phyloP scores from a whole-genome alignment of 2,329 filamentous ascomycete species.

The Epicoccum sorghinum region DNA sequence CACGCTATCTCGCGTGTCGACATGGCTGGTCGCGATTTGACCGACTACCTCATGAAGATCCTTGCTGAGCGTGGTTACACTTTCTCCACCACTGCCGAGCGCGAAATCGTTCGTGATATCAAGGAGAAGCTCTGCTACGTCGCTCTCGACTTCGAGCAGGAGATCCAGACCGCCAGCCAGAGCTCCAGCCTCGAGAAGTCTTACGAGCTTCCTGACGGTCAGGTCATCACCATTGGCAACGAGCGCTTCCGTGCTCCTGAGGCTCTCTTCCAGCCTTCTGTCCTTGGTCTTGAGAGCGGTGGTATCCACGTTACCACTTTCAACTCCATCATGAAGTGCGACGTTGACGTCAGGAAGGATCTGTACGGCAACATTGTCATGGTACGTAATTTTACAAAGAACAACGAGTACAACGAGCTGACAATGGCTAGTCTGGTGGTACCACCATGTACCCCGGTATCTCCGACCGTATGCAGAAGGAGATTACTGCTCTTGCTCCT shows the following conservation, averaged over 20 bases:
- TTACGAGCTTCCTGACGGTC: slow-evolving; percentile 98
- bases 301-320: slow-evolving; percentile 99
- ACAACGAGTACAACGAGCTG: slow-evolving; percentile 34
- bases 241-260: slow-evolving; percentile 99
- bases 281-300: slow-evolving; percentile 96
- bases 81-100: slow-evolving; percentile 99
- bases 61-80: slow-evolving; percentile 98
- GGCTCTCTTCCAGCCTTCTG: slow-evolving; percentile 98
- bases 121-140: slow-evolving; percentile 99
- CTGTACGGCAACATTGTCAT: slow-evolving; percentile 99
- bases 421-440: slow-evolving; percentile 83
- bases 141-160: slow-evolving; percentile 99
- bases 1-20: slow-evolving; percentile 99
- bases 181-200: slow-evolving; percentile 99
- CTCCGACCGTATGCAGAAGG: slow-evolving; percentile 99
- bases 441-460: slow-evolving; percentile 99
- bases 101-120: slow-evolving; percentile 99
- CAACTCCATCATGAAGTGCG: slow-evolving; percentile 99
- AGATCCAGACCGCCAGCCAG: slow-evolving; percentile 99
- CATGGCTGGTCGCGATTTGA: slow-evolving; percentile 99
- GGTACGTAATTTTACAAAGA: slow-evolving; percentile 66
- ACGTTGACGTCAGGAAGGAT: slow-evolving; percentile 99
- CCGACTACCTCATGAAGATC: slow-evolving; percentile 99
- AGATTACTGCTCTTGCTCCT: slow-evolving; percentile 98
- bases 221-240: slow-evolving; percentile 99